Percentiles rank a stretch among this genome's conserved stretches.
Evolutionary conservation across 106 monocot genomes (phyloP).

Genomic region (Allium cepa): DNA sequence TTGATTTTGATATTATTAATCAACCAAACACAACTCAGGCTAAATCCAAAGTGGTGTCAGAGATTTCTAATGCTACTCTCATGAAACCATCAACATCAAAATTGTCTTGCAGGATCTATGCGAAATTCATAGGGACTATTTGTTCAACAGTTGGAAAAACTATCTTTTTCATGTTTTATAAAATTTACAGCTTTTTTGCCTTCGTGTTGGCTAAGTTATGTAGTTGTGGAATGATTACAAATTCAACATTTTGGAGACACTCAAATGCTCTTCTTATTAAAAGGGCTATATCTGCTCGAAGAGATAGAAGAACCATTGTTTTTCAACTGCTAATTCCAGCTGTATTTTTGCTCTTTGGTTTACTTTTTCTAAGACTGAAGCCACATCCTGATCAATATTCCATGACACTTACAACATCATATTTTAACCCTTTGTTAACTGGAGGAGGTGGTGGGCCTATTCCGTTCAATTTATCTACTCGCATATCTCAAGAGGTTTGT

Average conservation of each 20-base stretch:
- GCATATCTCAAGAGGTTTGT: conserved; percentile 54
- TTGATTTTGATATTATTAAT: conserved; percentile 23
- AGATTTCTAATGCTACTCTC: conserved; percentile 15
- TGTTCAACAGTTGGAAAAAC: conserved; percentile 30
- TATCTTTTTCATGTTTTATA: conserved; percentile 25
- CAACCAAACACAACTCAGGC: conserved; percentile 13
- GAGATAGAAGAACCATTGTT: conserved; percentile 73
- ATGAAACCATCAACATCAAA: conserved; percentile 17
- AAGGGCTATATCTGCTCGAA: conserved; percentile 59
- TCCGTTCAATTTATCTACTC: conserved; percentile 69
- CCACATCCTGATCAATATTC: conserved; percentile 87
- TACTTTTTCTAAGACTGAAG: conserved; percentile 67
- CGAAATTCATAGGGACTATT: conserved; percentile 22
- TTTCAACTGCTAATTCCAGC: conserved; percentile 84
- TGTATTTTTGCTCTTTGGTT: conserved; percentile 64
- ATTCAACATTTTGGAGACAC: conserved; percentile 62
- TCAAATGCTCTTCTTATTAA: conserved; percentile 71
- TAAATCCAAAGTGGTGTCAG: conserved; percentile 18
- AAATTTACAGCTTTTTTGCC: conserved; percentile 33
- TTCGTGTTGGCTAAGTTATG: conserved; percentile 32
- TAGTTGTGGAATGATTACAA: conserved; percentile 39
- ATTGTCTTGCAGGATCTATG: conserved; percentile 10
- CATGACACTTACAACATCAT: conserved; percentile 62
- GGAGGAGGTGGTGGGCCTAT: conserved; percentile 90
- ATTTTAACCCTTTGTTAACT: conserved; percentile 75